Evolutionary conservation across 1,139 yeast genomes (phyloP), one percentile per base, ranked within the genome.

Genomic region (Trichomonascaceae sp.): DNA sequence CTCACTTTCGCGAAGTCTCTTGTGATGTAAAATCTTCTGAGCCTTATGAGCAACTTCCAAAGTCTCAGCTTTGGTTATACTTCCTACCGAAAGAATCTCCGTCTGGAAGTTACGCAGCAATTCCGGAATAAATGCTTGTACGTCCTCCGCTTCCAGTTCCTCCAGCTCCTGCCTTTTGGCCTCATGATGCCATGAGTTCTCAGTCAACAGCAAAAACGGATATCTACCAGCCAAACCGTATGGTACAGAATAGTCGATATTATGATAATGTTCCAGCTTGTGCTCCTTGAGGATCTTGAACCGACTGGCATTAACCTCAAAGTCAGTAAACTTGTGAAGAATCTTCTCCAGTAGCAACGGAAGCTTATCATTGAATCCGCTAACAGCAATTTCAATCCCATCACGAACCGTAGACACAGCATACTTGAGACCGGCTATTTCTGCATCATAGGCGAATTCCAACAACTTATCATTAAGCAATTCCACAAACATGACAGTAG

Each of bases 291-390:
- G 71, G 3, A 85, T 76, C 19, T 80, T 79, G 64, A 87, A 93
- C 58, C 96, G 78, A 30, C 61, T 66, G 22, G 72, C 72, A 43
- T 73, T 73, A 1, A 89, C 84, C 41, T 74, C 68, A 61, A 86
- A 87, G 8, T 66, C 66, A 19, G 73, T 69, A 49, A 90, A 65
- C 22, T 80, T 80, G 15, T 74, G 71, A 51, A 89, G 68, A 15
- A 90, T 81, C 55, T 82, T 78, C 49, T 79, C 79, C 45, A 89
- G 70, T 51, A 91, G 75, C 8, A 78, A 78, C 10, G 80, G 76
- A 49, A 90, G 73, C 65, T 91, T 91, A 69, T 93, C 93, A 63
- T 87, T 88, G 70, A 86, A 93, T 1, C 99, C 99, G 47, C 78
- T 75, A 18, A 89, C 75, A 50, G 80, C 80, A 45, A 93, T 66